phyloP scores from a whole-genome alignment of 139 green algal species.

The Haematococcus sp. region DNA sequence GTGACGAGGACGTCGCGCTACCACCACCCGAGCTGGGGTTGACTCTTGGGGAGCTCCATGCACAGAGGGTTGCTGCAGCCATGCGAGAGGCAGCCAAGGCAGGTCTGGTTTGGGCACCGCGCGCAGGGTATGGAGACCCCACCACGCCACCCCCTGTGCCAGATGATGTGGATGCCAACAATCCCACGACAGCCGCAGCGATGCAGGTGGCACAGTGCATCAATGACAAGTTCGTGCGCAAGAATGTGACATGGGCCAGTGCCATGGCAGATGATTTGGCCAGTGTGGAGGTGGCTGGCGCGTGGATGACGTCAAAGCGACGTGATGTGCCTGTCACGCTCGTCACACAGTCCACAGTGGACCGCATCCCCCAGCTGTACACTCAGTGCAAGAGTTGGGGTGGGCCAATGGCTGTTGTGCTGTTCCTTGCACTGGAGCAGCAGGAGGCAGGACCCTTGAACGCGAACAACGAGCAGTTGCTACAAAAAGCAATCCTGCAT shows the following conservation, averaged over 20 bases:
- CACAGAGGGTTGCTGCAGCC: no score
- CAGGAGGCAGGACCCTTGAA: background rate
- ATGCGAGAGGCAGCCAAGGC: no score
- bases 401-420: slow-evolving; percentile 5
- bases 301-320: slow-evolving; percentile 14
- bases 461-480: background rate
- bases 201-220: no score
- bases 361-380: slow-evolving; percentile 22
- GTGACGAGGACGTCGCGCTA: no score
- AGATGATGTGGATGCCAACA: no score
- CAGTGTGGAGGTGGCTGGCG: slow-evolving; percentile 3
- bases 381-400: slow-evolving; percentile 25
- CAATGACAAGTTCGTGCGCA: background rate
- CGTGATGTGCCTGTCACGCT: slow-evolving; percentile 7
- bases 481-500: background rate
- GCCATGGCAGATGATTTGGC: slow-evolving; percentile 19
- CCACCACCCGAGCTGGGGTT: no score
- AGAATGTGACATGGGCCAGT: slow-evolving; percentile 11
- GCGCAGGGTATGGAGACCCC: no score
- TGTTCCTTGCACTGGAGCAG: slow-evolving; percentile 12
- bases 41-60: no score
- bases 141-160: no score
- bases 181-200: no score
- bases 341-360: slow-evolving; percentile 20
- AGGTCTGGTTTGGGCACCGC: no score